Evolutionary conservation across 2,329 filamentous ascomycete genomes (phyloP).

Genomic region (Exophiala mesophila): DNA sequence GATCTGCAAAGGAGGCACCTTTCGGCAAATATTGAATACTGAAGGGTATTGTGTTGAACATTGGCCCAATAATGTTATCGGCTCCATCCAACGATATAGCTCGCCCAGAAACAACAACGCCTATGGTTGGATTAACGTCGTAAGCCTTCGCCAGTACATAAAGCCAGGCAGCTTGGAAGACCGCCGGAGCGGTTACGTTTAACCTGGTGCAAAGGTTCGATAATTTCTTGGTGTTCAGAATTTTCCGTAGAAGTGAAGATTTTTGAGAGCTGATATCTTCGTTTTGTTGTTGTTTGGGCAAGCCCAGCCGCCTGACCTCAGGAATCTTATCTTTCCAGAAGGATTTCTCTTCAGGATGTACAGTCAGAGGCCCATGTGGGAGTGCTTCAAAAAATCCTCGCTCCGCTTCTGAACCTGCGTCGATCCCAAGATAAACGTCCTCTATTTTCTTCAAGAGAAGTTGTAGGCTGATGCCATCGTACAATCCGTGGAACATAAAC

Average conservation of each 20-base stretch:
- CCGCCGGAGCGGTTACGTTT: slow-evolving; percentile 70
- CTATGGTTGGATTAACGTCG: slow-evolving; percentile 52
- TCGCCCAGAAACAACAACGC: slow-evolving; percentile 74
- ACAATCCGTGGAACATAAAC: slow-evolving; percentile 78
- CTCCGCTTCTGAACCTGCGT: neutral
- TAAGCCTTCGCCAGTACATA: slow-evolving; percentile 54
- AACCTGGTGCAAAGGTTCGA: slow-evolving; percentile 53
- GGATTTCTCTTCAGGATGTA: slow-evolving; percentile 41
- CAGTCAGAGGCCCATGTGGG: slow-evolving; percentile 61
- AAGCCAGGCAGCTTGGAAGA: slow-evolving; percentile 72
- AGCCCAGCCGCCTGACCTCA: slow-evolving; percentile 15
- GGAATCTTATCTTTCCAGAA: slow-evolving; percentile 60
- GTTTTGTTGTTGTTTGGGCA: slow-evolving; percentile 9
- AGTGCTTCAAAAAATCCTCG: slow-evolving; percentile 52
- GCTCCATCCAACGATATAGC: slow-evolving; percentile 62
- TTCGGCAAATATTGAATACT: slow-evolving; percentile 42
- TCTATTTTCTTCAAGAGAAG: slow-evolving; percentile 60
- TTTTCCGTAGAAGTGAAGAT: neutral
- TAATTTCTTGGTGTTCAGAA: slow-evolving; percentile 32
- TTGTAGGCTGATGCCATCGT: slow-evolving; percentile 75
- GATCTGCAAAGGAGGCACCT: slow-evolving; percentile 52
- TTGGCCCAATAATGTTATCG: slow-evolving; percentile 67
- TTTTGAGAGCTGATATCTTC: neutral
- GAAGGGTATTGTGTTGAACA: slow-evolving; percentile 88
- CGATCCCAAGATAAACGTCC: slow-evolving; percentile 42